These are phyloP conservation scores for Monilinia fructigena DNA, from an alignment of 2,329 filamentous ascomycete species.

Conservation along the genomic window DNA sequence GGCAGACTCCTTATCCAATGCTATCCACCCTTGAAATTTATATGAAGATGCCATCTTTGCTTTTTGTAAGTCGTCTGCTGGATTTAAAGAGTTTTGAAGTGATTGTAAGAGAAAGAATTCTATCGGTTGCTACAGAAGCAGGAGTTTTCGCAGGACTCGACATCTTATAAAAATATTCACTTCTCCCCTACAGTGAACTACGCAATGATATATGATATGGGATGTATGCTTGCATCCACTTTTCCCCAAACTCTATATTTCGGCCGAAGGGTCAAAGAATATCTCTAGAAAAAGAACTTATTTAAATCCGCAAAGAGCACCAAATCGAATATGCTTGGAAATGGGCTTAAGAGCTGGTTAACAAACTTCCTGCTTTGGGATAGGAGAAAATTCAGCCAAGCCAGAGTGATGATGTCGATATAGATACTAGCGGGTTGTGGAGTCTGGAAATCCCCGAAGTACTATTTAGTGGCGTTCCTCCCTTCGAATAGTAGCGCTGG, in stretches of 20 bases:
- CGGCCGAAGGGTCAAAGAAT: neutral
- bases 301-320: conserved; percentile 8
- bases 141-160: conserved; percentile 28
- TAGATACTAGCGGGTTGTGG: neutral
- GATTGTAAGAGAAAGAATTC: conserved; percentile 28
- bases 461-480: neutral
- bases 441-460: neutral
- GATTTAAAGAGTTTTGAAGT: conserved; percentile 32
- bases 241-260: neutral
- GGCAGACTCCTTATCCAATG: conserved; percentile 37
- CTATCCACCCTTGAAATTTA: conserved; percentile 44
- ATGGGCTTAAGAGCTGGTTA: neutral
- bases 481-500: neutral
- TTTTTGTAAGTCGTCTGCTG: conserved; percentile 29
- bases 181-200: neutral
- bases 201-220: neutral
- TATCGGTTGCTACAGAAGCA: conserved; percentile 30
- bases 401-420: conserved; percentile 8
- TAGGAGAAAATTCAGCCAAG: neutral
- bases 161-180: conserved; percentile 26
- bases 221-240: conserved; percentile 2
- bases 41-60: conserved; percentile 37
- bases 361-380: neutral
- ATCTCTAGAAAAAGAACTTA: neutral
- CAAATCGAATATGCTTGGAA: neutral